Conservation (phyloP, 345 rosid species). For the Lenwebbia sp. region DNA sequence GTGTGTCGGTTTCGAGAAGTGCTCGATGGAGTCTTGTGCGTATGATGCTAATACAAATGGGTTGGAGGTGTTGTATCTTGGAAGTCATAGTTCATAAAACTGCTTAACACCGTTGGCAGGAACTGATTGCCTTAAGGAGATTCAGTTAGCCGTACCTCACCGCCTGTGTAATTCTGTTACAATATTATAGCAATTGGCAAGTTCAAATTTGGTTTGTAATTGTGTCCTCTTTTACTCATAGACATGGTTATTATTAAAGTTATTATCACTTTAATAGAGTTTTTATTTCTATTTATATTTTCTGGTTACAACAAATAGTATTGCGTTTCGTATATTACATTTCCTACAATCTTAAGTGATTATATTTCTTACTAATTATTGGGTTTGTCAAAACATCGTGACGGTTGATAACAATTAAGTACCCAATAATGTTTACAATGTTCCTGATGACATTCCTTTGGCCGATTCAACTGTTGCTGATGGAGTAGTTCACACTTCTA, state of each 20-base stretch:
- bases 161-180: neutral
- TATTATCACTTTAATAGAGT: neutral
- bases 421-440: no score
- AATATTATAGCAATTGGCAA: neutral
- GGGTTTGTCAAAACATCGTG: neutral
- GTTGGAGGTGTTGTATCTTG: no score
- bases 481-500: neutral
- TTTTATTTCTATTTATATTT: no score
- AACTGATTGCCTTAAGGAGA: no score
- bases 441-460: neutral
- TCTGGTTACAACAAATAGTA: no score
- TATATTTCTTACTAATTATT: no score
- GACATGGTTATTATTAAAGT: neutral
- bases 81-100: fast-evolving
- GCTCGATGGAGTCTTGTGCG: no score
- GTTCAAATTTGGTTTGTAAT: neutral
- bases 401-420: neutral
- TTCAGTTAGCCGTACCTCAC: neutral
- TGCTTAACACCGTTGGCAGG: no score
- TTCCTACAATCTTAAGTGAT: neutral
- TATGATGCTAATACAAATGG: no score
- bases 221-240: neutral
- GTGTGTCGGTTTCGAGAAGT: neutral
- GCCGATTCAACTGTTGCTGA: neutral
- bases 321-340: neutral